Evolutionary conservation across 768 basidiomycete genomes (phyloP), one percentile per base, ranked within the genome.

Genomic region (Trametopsis cervina): DNA sequence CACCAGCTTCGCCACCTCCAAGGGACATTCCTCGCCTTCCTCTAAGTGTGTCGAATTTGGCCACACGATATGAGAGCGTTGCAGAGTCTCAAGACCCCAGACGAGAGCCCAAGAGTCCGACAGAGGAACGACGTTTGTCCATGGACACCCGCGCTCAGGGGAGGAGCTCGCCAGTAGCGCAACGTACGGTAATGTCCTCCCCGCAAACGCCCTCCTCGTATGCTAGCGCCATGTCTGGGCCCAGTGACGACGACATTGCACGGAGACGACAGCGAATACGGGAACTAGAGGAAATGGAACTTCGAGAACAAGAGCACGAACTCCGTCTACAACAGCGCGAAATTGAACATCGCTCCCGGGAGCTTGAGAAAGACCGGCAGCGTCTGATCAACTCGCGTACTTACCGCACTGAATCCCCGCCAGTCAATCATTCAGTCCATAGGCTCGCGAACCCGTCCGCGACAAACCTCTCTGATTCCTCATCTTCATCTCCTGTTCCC

Each of bases 11-110:
- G 10, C 79, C 79, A 12, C 70, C 72, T 11, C 77, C 74, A 23
- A 78, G 75, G 55, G 83, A 86, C 42, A 56, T 82, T 10, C 84
- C 83, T 26, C 76, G 77, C 15, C 62, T 85, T 21, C 79, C 83
- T 1, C 62, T 76, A 44, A 85, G 79, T 38, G 85, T 86, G 21
- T 75, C 71, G 7, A 73, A 78, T 53, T 65, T 88, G 11, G 83
- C 85, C 2, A 74, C 73, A 33, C 77, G 78, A 25, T 89, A 85
- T 54, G 74, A 78, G 54, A 15, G 9, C 29, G 29, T 33, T 15
- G 29, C 29, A 33, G 29, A 33, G 29, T 7, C 15, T 7, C 29
- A 33, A 33, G 29, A 33, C 29, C 29, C 29, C 15, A 33, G 29
- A 15, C 29, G 15, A 15, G 29, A 33, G 29, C 29, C 29, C 9